These are phyloP conservation scores for Sphaerulina musiva DNA, from an alignment of 2,329 filamentous ascomycete species.

Conservation along the genomic window DNA sequence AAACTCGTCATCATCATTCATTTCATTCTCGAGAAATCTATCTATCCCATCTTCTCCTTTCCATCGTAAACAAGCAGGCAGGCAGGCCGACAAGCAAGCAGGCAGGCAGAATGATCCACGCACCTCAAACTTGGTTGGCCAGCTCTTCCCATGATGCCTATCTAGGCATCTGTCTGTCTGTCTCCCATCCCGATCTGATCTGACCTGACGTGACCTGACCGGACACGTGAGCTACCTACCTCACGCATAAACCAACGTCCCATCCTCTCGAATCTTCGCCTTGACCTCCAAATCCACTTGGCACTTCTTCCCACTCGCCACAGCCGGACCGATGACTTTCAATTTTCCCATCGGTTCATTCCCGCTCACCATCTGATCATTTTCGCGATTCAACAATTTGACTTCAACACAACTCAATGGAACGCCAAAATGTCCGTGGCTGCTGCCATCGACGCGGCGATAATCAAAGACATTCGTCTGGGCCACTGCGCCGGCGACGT, in stretches of 20 bases:
- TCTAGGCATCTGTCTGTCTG: too few species aligned
- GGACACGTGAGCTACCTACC: background rate
- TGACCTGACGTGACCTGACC: too few species aligned
- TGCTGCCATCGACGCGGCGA: constrained; percentile 46
- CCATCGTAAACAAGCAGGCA: too few species aligned
- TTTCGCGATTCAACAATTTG: constrained; percentile 36
- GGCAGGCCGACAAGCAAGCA: too few species aligned
- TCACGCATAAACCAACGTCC: constrained; percentile 51
- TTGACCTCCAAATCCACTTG: constrained; percentile 58
- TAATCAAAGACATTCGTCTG: constrained; percentile 90
- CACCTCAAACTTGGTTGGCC: too few species aligned
- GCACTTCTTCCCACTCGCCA: constrained; percentile 50
- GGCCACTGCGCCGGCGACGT: constrained; percentile 80
- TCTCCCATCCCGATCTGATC: too few species aligned
- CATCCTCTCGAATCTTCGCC: constrained; percentile 63
- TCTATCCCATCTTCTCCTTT: too few species aligned
- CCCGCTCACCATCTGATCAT: constrained; percentile 56
- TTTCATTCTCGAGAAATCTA: too few species aligned
- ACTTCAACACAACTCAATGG: constrained; percentile 76
- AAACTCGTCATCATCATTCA: too few species aligned
- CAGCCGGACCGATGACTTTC: constrained; percentile 64
- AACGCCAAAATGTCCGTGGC: constrained; percentile 67
- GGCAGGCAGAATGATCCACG: too few species aligned
- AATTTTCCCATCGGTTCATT: constrained; percentile 48
- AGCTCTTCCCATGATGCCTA: too few species aligned